Percentiles rank a stretch among this genome's conserved stretches.
Evolutionary conservation across 2,329 filamentous ascomycete genomes (phyloP).

Genomic region (Periconia macrospinosa): DNA sequence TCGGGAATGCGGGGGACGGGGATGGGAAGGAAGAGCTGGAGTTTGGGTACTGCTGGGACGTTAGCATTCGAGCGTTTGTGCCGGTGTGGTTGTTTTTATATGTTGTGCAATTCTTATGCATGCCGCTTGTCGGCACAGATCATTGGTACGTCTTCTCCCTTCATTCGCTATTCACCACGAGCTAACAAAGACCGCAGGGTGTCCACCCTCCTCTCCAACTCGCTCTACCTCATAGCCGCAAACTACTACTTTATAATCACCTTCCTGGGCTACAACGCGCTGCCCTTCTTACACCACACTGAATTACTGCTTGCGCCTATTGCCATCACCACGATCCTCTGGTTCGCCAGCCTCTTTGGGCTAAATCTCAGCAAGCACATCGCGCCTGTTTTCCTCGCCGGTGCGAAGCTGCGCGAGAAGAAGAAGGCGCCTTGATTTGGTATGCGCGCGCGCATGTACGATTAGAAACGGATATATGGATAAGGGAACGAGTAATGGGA

Average conservation of each 20-base stretch:
- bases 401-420: conserved; percentile 48
- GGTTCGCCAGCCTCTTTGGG: conserved; percentile 57
- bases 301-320: conserved; percentile 66
- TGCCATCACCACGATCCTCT: conserved; percentile 61
- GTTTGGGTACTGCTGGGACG: conserved; percentile 73
- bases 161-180: neutral
- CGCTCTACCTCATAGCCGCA: conserved; percentile 66
- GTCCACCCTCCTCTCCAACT: conserved; percentile 64
- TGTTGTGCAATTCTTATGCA: conserved; percentile 67
- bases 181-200: conserved; percentile 38
- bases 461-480: neutral
- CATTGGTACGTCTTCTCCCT: conserved; percentile 47
- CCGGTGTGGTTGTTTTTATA: conserved; percentile 69
- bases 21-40: conserved; percentile 62
- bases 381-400: conserved; percentile 54
- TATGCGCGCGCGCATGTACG: neutral
- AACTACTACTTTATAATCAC: conserved; percentile 70
- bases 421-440: conserved; percentile 22
- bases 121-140: conserved; percentile 60
- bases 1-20: conserved; percentile 46
- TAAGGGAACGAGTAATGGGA: neutral
- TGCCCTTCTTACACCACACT: conserved; percentile 69
- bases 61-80: conserved; percentile 68
- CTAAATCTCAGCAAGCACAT: conserved; percentile 55
- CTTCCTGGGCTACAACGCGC: conserved; percentile 69